phyloP scores from a whole-genome alignment of 2,329 filamentous ascomycete genomes.

The Colletotrichum abscissum region DNA sequence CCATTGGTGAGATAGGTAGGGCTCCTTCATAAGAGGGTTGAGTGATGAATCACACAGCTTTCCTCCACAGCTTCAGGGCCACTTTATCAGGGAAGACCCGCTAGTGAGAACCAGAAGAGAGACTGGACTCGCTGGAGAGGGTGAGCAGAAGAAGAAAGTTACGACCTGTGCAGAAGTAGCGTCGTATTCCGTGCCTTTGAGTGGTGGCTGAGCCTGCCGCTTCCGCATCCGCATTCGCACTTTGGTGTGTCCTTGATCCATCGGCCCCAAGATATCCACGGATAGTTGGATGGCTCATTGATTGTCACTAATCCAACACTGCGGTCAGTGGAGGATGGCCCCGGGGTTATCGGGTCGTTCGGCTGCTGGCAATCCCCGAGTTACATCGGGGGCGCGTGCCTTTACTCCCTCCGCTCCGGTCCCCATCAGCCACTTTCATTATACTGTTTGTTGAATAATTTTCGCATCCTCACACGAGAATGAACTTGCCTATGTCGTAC shows the following conservation, averaged over 20 bases:
- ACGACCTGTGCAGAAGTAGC: constrained; percentile 31
- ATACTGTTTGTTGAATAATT: background rate
- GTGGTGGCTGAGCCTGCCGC: constrained; percentile 25
- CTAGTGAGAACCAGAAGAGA: background rate
- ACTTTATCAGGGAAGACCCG: background rate
- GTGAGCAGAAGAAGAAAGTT: background rate
- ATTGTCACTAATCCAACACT: background rate
- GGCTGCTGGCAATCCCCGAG: constrained; percentile 24
- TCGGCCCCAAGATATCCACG: background rate
- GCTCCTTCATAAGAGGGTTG: background rate
- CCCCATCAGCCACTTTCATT: background rate
- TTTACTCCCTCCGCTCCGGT: constrained; percentile 1
- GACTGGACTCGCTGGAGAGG: background rate
- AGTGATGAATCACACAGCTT: background rate
- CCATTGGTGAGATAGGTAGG: background rate
- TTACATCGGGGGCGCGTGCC: background rate
- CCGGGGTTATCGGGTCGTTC: constrained; percentile 30
- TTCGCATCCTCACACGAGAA: background rate
- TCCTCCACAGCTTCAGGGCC: background rate
- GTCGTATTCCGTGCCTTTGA: constrained; percentile 15
- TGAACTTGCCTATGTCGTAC: background rate
- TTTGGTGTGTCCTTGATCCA: background rate
- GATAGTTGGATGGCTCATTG: background rate
- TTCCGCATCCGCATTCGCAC: constrained; percentile 31
- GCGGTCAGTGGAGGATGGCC: constrained; percentile 2